Base-by-base conservation (phyloP, 1,139 yeast species). In the Pichia sp. region DNA sequence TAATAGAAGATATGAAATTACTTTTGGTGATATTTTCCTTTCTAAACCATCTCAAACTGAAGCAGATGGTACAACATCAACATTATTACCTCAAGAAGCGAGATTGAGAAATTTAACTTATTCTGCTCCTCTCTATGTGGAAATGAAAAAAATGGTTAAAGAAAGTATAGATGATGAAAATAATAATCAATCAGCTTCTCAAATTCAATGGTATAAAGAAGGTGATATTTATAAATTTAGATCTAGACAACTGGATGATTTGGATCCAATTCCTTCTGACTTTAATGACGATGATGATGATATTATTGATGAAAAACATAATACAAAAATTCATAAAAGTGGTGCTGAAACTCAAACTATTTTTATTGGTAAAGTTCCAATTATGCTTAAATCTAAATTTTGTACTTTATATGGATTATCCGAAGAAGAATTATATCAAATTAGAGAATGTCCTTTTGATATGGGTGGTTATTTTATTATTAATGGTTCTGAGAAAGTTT, bases 381-480 rank as follows among this genome's bases (percentile, higher is more conserved):
- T 93, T 63, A 93, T 93, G 99, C 74, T 93, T 59, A 76, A 96
- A 57, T 88, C 97, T 42, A 89, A 87, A 68, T 91, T 88, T 61
- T 93, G 99, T 76, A 81, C 89, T 72, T 74, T 93, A 56, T 76
- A 89, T 57, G 96, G 87, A 49, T 75, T 91, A 53, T 80, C 87
- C n/a, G 98, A 91, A 56, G 89, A 86, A 53, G 98, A 91, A 64
- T 77, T 89, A 58, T 91, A 88, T 64, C 95, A 89, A 57, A 76
- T 91, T 59, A 89, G 91, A 65, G 99, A 91, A 66, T 91, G 99
- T 68, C 98, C 98, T 24, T 91, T 86, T 64, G 99, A 91, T 72
- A 91, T 88, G 91, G 99, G 99, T 64, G 99, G 99, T 49, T 91
- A 91, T 65, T 91, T 91, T 61, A 93, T 91, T 55, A 91, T 91